phyloP scores from a whole-genome alignment of 495 filamentous ascomycete genomes.

The Coniosporium apollinis region DNA sequence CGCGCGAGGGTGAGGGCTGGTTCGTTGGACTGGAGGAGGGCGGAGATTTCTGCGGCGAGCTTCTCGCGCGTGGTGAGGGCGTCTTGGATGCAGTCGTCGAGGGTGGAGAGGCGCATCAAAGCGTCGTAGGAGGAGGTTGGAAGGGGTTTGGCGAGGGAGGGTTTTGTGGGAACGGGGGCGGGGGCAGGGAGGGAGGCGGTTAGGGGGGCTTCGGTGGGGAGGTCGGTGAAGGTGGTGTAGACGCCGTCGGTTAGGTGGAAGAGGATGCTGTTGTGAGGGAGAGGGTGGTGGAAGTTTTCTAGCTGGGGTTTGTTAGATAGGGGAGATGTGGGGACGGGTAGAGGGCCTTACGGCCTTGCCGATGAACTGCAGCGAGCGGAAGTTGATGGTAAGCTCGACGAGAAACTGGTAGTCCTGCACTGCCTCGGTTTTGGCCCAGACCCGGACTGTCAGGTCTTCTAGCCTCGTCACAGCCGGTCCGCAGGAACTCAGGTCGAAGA shows the following conservation, averaged over 20 bases:
- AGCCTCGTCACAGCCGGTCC: conserved; percentile 47
- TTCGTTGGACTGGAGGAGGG: conserved; percentile 42
- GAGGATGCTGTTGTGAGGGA: conserved; percentile 69
- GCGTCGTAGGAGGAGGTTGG: conserved; percentile 77
- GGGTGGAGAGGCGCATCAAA: conserved; percentile 71
- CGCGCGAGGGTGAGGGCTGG: conserved; percentile 26
- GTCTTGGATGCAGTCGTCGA: conserved; percentile 88
- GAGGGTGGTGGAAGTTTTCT: conserved; percentile 55
- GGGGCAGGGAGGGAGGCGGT: conserved; percentile 25
- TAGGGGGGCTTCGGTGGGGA: conserved; percentile 26
- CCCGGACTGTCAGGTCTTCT: conserved; percentile 45
- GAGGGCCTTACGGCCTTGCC: conserved; percentile 39
- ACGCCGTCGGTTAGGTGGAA: conserved; percentile 82
- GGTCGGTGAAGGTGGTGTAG: conserved; percentile 54
- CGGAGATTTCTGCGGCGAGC: conserved; percentile 61
- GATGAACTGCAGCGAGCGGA: conserved; percentile 63
- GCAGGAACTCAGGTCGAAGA: conserved; percentile 61
- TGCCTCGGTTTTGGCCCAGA: conserved; percentile 56
- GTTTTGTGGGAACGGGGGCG: conserved; percentile 11
- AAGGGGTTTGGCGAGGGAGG: conserved; percentile 18
- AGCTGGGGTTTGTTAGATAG: conserved; percentile 27
- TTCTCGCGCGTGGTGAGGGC: conserved; percentile 61
- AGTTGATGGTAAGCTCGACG: conserved; percentile 51
- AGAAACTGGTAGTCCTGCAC: conserved; percentile 44
- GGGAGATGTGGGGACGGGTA: too few relatives aligned